These are phyloP conservation scores for Whalleya microplaca DNA, from an alignment of 2,329 filamentous ascomycete genomes.

Conservation along the genomic window DNA sequence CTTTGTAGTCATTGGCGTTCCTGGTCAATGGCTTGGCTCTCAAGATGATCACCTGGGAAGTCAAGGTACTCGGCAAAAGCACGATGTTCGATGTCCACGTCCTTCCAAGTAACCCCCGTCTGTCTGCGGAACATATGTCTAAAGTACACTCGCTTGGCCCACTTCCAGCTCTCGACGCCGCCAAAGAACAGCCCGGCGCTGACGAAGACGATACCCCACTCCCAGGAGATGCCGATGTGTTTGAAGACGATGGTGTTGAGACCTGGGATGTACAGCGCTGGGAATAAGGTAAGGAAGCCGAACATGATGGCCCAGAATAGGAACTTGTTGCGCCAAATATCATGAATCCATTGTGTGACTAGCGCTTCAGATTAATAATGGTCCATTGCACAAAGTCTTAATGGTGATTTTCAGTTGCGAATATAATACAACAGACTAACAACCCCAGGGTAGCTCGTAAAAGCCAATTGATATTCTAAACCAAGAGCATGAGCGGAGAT, in stretches of 20 bases:
- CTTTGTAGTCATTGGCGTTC: constrained; percentile 31
- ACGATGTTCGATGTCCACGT: constrained; percentile 45
- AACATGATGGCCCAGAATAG: constrained; percentile 65
- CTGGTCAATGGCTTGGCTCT: background rate
- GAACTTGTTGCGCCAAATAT: constrained; percentile 75
- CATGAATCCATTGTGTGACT: constrained; percentile 66
- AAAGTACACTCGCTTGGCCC: constrained; percentile 53
- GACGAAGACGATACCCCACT: constrained; percentile 64
- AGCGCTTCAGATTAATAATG: background rate
- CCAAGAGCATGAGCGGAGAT: background rate
- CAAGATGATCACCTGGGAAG: background rate
- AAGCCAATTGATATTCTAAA: background rate
- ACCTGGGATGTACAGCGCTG: constrained; percentile 61
- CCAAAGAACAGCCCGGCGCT: constrained; percentile 58
- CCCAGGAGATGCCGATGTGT: constrained; percentile 64
- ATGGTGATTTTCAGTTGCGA: background rate
- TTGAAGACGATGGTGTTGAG: constrained; percentile 64
- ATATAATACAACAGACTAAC: background rate
- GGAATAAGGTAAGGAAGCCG: constrained; percentile 54
- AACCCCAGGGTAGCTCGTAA: background rate
- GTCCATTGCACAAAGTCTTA: background rate
- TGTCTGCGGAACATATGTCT: constrained; percentile 28
- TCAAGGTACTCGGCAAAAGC: constrained; percentile 44
- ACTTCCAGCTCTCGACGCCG: constrained; percentile 64
- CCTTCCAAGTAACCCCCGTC: constrained; percentile 39